These are phyloP conservation scores for Lumnitzera racemosa DNA, from an alignment of 345 rosid species.

Conservation along the genomic window DNA sequence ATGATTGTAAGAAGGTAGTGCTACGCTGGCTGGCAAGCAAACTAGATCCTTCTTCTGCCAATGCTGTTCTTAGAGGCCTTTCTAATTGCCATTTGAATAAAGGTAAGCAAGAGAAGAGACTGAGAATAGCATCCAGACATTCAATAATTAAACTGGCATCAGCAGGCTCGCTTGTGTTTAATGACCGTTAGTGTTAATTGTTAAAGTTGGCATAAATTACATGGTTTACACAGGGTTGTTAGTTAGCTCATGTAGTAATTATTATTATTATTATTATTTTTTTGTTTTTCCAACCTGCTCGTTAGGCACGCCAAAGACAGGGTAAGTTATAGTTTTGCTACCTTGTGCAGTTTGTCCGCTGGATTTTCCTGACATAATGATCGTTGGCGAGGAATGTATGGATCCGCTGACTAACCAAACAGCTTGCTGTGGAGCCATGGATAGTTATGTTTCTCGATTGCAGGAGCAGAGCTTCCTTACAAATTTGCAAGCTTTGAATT, in stretches of 20 bases:
- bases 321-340: slow-evolving; percentile 2
- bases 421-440: slow-evolving; percentile 43
- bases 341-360: slow-evolving; percentile 42
- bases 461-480: slow-evolving; percentile 55
- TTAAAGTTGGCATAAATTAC: neutral
- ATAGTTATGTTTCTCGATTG: slow-evolving; percentile 40
- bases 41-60: slow-evolving; percentile 35
- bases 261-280: too few relatives aligned
- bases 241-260: too few relatives aligned
- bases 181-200: too few relatives aligned
- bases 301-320: too few relatives aligned
- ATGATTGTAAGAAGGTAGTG: slow-evolving; percentile 42
- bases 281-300: too few relatives aligned
- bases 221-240: too few relatives aligned
- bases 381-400: slow-evolving; percentile 29
- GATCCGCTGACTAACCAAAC: slow-evolving; percentile 20
- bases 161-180: too few relatives aligned
- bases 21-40: slow-evolving; percentile 49
- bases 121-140: neutral
- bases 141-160: too few relatives aligned
- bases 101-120: slow-evolving; percentile 19
- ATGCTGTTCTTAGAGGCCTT: slow-evolving; percentile 41
- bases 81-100: slow-evolving; percentile 46
- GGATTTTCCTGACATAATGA: slow-evolving; percentile 29
- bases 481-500: slow-evolving; percentile 54